Base-by-base conservation (phyloP, 371 early-diverging fungal genomes). In the Racocetra persica region DNA sequence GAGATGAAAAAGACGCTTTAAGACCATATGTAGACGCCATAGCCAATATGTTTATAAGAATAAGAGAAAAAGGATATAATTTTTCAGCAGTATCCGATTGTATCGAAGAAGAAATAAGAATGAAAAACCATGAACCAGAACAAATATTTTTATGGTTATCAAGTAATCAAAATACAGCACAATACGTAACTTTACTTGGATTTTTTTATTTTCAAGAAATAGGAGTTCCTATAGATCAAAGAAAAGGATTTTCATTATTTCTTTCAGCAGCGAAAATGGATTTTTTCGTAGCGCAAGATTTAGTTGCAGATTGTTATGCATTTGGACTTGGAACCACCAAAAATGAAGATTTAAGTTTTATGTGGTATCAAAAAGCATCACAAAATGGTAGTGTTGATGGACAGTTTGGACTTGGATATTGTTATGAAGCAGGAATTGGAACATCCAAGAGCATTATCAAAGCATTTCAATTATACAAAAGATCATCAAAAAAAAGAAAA, bases 391-490 rank as follows among this genome's bases (percentile, higher is more conserved):
- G 41, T 51, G 6, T 72, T 8, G 52, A 72, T 32, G 72, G 38
- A 5, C n/a, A 67, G 38, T 67, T 38, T 67, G 41, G 92, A 79
- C 86, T 94, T 22, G 96, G 94, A 0, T 91, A 93, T 81, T 93
- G 92, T 80, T 94, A 92, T 85, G 93, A 94, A 79, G 88, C 93
- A 82, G 96, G 95, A 22, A 90, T 91, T 76, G 96, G 94, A 11
- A 91, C 96, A 5, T 83, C 83, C 26, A 85, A 89, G 74, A 84
- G 92, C 78, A 85, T 22, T 22, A 4, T 1, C 20, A 49, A 70
- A 45, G 49, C 70, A 45, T 24, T 16, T 70, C 24, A 70, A 45
- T 24, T 45, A 14, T 70, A 70, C 11, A 70, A 45, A 70, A 49
- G 10, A 13, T 70, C 51, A 22, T 7, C 70, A n/a, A 45, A 70